phyloP scores from a whole-genome alignment of 2,329 filamentous ascomycete genomes.

The Penicillium olsonii region DNA sequence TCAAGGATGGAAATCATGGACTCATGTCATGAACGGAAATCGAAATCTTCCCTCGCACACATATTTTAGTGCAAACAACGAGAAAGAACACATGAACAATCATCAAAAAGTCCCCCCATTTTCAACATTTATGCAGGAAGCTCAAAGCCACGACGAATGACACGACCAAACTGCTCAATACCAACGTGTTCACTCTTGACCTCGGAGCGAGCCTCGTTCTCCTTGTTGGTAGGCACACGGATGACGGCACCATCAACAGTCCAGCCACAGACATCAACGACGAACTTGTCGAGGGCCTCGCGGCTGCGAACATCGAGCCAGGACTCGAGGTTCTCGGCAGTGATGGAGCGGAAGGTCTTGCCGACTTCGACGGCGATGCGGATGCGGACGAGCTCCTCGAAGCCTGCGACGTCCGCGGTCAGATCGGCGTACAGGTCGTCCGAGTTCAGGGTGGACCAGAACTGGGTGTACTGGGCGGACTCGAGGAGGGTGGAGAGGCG shows the following conservation, averaged over 20 bases:
- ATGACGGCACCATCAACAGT: conserved; percentile 66
- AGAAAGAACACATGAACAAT: conserved; percentile 9
- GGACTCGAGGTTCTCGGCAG: conserved; percentile 66
- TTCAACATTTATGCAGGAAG: conserved; percentile 61
- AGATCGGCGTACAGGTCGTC: conserved; percentile 96
- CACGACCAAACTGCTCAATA: conserved; percentile 56
- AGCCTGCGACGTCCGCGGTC: conserved; percentile 89
- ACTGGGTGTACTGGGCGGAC: conserved; percentile 83
- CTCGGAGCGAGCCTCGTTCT: conserved; percentile 95
- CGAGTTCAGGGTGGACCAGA: conserved; percentile 90
- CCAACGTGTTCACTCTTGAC: conserved; percentile 93
- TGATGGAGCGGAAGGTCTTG: conserved; percentile 74
- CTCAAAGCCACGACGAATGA: conserved; percentile 84
- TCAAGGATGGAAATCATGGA: conserved; percentile 28
- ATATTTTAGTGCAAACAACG: conserved; percentile 13
- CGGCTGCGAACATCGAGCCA: conserved; percentile 72
- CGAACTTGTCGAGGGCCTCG: conserved; percentile 72
- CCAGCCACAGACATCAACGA: conserved; percentile 85
- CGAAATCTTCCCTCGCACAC: conserved; percentile 16
- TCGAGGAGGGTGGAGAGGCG: conserved; percentile 84
- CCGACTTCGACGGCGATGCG: conserved; percentile 86
- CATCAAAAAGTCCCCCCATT: conserved; percentile 8
- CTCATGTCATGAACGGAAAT: conserved; percentile 22
- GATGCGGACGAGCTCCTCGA: conserved; percentile 90
- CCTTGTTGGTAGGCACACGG: conserved; percentile 84